Conservation (phyloP, 495 filamentous ascomycete species). For the Wilcoxina mikolae region DNA sequence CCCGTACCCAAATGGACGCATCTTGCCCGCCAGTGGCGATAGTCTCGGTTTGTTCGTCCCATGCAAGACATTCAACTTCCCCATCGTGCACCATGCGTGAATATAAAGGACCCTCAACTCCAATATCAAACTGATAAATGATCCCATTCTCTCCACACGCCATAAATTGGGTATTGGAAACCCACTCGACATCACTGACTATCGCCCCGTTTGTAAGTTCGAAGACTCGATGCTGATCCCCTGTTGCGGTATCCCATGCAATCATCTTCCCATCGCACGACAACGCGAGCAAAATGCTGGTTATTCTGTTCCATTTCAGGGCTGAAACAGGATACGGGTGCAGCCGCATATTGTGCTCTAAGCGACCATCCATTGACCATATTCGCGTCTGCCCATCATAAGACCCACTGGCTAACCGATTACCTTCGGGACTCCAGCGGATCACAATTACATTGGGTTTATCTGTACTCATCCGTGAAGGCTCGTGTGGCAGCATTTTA, state of each 20-base stretch:
- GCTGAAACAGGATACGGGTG: constrained; percentile 41
- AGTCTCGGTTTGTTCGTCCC: constrained; percentile 23
- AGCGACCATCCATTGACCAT: constrained; percentile 47
- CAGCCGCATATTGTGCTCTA: constrained; percentile 33
- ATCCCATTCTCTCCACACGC: constrained; percentile 36
- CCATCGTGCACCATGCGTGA: constrained; percentile 7
- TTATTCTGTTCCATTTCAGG: constrained; percentile 46
- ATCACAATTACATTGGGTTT: constrained; percentile 44
- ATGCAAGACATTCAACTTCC: constrained; percentile 21
- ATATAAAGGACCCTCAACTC: constrained; percentile 8
- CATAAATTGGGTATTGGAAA: constrained; percentile 41
- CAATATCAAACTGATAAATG: constrained; percentile 21
- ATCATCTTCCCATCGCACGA: constrained; percentile 40
- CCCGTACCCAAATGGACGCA: constrained; percentile 12
- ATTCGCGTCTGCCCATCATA: constrained; percentile 52
- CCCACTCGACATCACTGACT: constrained; percentile 46
- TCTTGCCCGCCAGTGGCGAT: constrained; percentile 24
- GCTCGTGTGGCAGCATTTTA: constrained; percentile 25
- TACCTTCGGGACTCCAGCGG: constrained; percentile 56
- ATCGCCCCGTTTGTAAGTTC: constrained; percentile 30
- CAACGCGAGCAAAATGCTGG: constrained; percentile 40
- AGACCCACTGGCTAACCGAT: constrained; percentile 53
- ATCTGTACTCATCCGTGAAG: constrained; percentile 31
- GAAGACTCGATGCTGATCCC: constrained; percentile 32
- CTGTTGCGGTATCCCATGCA: constrained; percentile 34